phyloP scores from a whole-genome alignment of 176 grass and related monocot genomes.

The Oryza longistaminata region DNA sequence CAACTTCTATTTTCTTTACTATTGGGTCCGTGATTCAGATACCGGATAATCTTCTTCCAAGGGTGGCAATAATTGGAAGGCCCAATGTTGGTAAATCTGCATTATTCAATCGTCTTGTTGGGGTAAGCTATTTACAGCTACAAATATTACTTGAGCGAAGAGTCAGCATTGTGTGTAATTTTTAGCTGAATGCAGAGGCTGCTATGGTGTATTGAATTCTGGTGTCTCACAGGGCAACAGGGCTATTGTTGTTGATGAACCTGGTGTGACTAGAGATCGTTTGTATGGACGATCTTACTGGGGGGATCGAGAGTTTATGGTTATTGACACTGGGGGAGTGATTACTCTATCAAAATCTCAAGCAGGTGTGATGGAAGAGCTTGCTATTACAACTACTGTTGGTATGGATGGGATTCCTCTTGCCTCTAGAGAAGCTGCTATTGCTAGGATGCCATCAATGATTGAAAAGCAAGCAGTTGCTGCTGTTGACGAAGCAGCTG shows the following conservation, averaged over 20 bases:
- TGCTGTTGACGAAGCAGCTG: slow-evolving; percentile 78
- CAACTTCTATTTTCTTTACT: not conserved
- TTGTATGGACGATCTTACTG: slow-evolving; percentile 82
- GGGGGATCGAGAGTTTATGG: slow-evolving; percentile 83
- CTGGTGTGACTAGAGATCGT: slow-evolving; percentile 89
- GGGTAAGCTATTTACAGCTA: slow-evolving; percentile 48
- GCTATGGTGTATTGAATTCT: not conserved
- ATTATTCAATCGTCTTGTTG: slow-evolving; percentile 89
- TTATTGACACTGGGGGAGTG: slow-evolving; percentile 87
- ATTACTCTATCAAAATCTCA: slow-evolving; percentile 87
- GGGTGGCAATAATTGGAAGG: slow-evolving; percentile 80
- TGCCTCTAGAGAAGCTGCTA: slow-evolving; percentile 77
- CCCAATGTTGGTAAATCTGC: slow-evolving; percentile 98
- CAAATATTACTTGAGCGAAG: not conserved
- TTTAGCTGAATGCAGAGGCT: slow-evolving; percentile 1
- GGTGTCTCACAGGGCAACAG: slow-evolving; percentile 53
- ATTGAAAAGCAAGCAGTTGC: slow-evolving; percentile 89
- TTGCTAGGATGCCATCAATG: slow-evolving; percentile 96
- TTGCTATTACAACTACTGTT: slow-evolving; percentile 79
- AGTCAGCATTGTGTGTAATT: not conserved
- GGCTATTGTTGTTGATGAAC: slow-evolving; percentile 96
- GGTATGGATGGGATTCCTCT: slow-evolving; percentile 96
- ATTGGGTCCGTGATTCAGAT: slow-evolving; percentile 49
- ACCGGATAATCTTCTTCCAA: slow-evolving; percentile 80
- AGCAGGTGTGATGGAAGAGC: slow-evolving; percentile 85